Base-by-base conservation (phyloP, 164 flowering plant genomes). In the Macadamia integrifolia region DNA sequence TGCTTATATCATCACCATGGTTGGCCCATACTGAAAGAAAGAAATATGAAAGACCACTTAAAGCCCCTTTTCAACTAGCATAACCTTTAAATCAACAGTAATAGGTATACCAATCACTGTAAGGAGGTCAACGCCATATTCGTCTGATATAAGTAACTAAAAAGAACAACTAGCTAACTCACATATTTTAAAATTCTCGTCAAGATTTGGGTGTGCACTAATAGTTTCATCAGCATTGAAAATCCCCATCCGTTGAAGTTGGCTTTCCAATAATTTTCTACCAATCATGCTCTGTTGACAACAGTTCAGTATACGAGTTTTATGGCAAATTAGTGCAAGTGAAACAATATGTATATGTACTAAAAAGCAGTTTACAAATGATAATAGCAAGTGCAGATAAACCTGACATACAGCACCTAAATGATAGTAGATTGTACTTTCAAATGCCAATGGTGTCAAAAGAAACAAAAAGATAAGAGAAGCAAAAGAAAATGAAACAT, bases 1-100 rank as follows among this genome's bases (percentile, higher is more conserved):
- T 87, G 84, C 99, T 94, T 66, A 94, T 77, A 14, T 94, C 97
- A 81, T 94, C 99, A 61, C 99, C 99, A 75, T 94, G 99, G 73
- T 90, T 84, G 60, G 99, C 99, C 99, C 99, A 94, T 73, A 92
- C 99, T 94, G 74, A 61, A 71, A 66, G 12, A 43, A 62, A 66
- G 56, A 58, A 32, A 67, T 46, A 56, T 64, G 35, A 30, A 66
- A 59, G 50, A 17, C 52, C 31, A 60, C 15, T 57, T n/a, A 65
- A 40, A 13, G 13, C 50, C 13, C 50, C 40, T 35, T 35, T 35
- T 46, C 13, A 46, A 46, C 50, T 3, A 46, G 50, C 1, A 46
- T 3, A 46, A 46, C 50, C 13, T 46, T 46, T 46, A 35, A 35
- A 2, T 35, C 40, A 35, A 35, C 40, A 35, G 40, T 35, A 35